Base-by-base conservation (phyloP, 306 rosid genomes). In the Neltuma alba region DNA sequence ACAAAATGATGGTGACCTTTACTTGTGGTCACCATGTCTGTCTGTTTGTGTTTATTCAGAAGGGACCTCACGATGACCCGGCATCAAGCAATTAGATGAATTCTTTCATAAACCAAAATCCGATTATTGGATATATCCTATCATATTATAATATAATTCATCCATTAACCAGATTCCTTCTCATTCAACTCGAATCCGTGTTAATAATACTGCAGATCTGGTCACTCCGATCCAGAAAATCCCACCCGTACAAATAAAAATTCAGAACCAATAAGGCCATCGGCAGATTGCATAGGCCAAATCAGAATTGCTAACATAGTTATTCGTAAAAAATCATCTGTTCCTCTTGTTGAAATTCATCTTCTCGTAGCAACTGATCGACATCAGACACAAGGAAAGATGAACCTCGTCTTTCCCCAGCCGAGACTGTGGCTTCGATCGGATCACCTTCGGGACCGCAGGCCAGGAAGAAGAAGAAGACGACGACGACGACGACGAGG, bases 371-470 rank as follows among this genome's bases (percentile, higher is more conserved):
- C 87, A 91, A 9, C 92, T 87, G 75, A 89, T 91, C 0, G 97
- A 91, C 80, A 91, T 87, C 3, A 91, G 90, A 0, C 91, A 91
- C 10, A 89, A 83, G 1, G 92, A 91, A 61, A 91, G 92, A 65
- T 89, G 82, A 52, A 91, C 91, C 88, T 91, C 92, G 69, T 91
- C 97, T 45, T 88, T 91, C 18, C 94, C 97, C 91, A 86, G 86
- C 4, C 87, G 84, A 3, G 89, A 34, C 20, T 61, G 70, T 13
- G 89, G 87, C 60, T 86, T 86, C 10, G 89, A 64, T 7, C 81
- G 78, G 3, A 85, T 73, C 88, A 80, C 67, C 70, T 86, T 77
- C 41, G 87, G 68, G 9, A 80, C 33, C 28, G 89, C 63, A 40
- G 81, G 37, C 80, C 82, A 81, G n/a, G 85, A n/a, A n/a, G n/a